phyloP scores from a whole-genome alignment of 768 basidiomycete species.

The Mrakia frigida region DNA sequence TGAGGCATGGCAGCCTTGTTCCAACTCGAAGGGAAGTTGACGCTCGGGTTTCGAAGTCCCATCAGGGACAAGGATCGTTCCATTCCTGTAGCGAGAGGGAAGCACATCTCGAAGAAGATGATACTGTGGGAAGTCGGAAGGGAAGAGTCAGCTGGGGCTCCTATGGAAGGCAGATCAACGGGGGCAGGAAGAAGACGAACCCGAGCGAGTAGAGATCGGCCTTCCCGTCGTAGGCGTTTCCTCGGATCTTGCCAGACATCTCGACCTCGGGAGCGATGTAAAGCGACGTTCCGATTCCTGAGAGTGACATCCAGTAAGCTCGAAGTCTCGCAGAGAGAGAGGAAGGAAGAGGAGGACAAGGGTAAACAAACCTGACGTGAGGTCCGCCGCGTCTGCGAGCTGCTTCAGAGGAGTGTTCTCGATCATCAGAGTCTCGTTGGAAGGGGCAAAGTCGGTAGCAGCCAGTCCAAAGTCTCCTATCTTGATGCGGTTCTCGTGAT shows the following conservation, averaged over 20 bases:
- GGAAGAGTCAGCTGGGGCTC: no score
- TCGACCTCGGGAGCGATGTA: slow-evolving; percentile 92
- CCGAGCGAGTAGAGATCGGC: slow-evolving; percentile 91
- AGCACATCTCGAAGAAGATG: slow-evolving; percentile 97
- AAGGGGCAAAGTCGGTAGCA: slow-evolving; percentile 33
- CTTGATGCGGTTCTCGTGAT: slow-evolving; percentile 45
- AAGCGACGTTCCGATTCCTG: slow-evolving; percentile 71
- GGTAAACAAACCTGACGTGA: slow-evolving; percentile 46
- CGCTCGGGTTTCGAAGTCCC: slow-evolving; percentile 63
- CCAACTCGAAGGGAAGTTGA: slow-evolving; percentile 76
- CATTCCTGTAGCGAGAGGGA: slow-evolving; percentile 64
- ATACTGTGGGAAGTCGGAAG: slow-evolving; percentile 52
- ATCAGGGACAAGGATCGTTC: slow-evolving; percentile 82
- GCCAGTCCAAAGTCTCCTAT: slow-evolving; percentile 86
- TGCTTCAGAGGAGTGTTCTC: slow-evolving; percentile 37
- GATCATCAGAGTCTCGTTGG: slow-evolving; percentile 33
- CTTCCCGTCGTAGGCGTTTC: slow-evolving; percentile 59
- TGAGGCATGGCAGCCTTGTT: slow-evolving; percentile 48
- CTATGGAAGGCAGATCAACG: no score
- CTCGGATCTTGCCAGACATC: slow-evolving; percentile 49
- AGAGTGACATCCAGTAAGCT: not conserved
- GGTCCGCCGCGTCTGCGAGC: slow-evolving; percentile 35
- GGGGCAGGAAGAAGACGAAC: slow-evolving; percentile 49
- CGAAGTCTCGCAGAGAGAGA: not conserved
- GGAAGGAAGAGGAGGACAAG: slow-evolving; percentile 29